Evolutionary conservation across 2,329 filamentous ascomycete species (phyloP), one percentile per base, ranked within the genome.

Genomic region (Trichophaea hybrida): DNA sequence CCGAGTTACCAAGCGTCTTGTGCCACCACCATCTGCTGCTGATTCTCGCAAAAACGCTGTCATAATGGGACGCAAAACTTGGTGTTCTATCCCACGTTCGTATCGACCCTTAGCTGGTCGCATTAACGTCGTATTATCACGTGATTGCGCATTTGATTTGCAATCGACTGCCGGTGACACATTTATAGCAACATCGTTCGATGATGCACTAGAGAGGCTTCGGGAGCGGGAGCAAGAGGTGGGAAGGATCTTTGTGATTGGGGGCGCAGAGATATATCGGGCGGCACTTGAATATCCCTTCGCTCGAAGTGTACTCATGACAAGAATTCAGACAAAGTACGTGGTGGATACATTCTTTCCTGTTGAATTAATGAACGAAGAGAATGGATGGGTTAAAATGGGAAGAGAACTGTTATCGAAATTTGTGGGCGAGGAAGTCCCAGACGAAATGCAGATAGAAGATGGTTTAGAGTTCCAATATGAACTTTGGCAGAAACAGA

Each of bases 61-160:
- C 55, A 85, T 98, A 67, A 98, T 98, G 93, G 93, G 93, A 61
- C 86, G 93, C 69, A 96, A 94, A 73, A 98, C 93, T 0, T 98
- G 91, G 84, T 88, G 94, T 56, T 88, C 83, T 65, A 91, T 98
- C 61, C 91, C 93, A 1, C 70, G 76, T 5, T 79, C 77, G 55
- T 89, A 93, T 71, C 79, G 89, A 1, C 93, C 93, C 15, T 77
- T 98, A 37, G 83, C 81, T 62, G 85, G 82, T 63, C 78, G 93
- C 7, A 75, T 89, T 55, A 97, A 95, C 72, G 80, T 96, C 44
- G 80, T 97, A 65, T 76, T 98, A 66, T 86, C 82, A 62, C 77
- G 84, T 51, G 67, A 66, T 46, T 17, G 66, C 59, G 52, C 58
- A 17, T 51, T 69, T 13, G 59, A 63, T 52, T 51, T 61, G 1